Conservation (phyloP, 768 basidiomycete species). For the Pisolithus tinctorius region DNA sequence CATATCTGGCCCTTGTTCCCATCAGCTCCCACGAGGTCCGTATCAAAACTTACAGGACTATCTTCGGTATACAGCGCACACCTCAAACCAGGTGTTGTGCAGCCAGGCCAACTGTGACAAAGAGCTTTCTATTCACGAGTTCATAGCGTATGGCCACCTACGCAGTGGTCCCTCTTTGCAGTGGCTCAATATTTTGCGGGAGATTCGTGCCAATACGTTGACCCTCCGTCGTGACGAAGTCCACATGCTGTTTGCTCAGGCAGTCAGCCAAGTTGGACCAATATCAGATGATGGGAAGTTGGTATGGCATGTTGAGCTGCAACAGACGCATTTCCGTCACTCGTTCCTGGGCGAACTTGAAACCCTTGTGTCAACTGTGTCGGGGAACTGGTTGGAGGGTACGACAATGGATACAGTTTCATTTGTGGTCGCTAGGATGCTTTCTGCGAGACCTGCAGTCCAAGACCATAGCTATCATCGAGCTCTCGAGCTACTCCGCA, state of each 20-base stretch:
- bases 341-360: conserved; percentile 27
- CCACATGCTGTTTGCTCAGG: conserved; percentile 32
- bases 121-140: conserved; percentile 35
- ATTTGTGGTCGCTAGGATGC: conserved; percentile 26
- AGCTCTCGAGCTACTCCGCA: conserved; percentile 19
- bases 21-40: conserved; percentile 19
- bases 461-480: conserved; percentile 3
- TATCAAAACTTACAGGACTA: conserved; percentile 29
- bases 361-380: conserved; percentile 23
- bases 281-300: conserved; percentile 8
- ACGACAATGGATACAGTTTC: conserved; percentile 24
- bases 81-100: conserved; percentile 33
- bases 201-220: conserved; percentile 28
- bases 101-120: conserved; percentile 31
- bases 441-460: conserved; percentile 9
- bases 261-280: conserved; percentile 33
- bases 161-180: conserved; percentile 36
- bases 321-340: conserved; percentile 24
- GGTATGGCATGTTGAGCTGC: conserved; percentile 34
- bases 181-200: conserved; percentile 40
- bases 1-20: conserved; percentile 25
- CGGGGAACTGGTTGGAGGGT: conserved; percentile 32
- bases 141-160: conserved; percentile 32
- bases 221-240: conserved; percentile 32
- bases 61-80: conserved; percentile 27